phyloP scores from a whole-genome alignment of 208 protist genomes.

The Phytomonas sp. region DNA sequence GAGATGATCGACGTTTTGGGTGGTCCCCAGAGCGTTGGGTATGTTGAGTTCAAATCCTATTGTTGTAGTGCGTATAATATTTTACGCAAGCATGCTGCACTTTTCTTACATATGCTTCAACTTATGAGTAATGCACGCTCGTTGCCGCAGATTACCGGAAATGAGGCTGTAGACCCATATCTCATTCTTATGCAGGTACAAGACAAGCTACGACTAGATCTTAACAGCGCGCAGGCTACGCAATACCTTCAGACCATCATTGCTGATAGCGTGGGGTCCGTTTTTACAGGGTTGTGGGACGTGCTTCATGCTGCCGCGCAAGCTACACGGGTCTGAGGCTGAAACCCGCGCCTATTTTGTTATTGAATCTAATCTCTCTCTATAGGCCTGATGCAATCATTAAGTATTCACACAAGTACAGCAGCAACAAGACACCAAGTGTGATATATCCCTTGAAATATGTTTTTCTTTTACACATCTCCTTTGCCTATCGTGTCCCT shows the following conservation, averaged over 20 bases:
- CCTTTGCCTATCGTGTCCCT: background rate
- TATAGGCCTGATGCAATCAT: background rate
- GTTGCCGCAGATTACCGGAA: constrained; percentile 60
- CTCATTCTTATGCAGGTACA: constrained; percentile 83
- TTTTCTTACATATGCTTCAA: constrained; percentile 92
- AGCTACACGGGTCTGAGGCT: constrained; percentile 26
- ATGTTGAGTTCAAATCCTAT: constrained; percentile 73
- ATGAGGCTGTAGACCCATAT: constrained; percentile 30
- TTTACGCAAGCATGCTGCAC: constrained; percentile 87
- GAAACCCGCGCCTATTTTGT: background rate
- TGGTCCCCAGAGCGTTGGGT: constrained; percentile 60
- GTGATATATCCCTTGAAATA: background rate
- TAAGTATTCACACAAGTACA: constrained; percentile 2
- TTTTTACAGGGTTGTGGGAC: constrained; percentile 90
- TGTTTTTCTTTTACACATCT: background rate
- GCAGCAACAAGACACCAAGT: background rate
- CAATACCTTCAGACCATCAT: constrained; percentile 92
- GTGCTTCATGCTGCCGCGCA: constrained; percentile 81
- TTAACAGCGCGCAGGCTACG: constrained; percentile 88
- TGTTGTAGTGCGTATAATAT: constrained; percentile 95
- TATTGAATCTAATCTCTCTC: background rate
- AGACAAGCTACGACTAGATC: constrained; percentile 89
- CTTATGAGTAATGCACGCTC: constrained; percentile 88
- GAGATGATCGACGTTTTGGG: constrained; percentile 88
- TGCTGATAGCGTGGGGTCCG: constrained; percentile 88